Evolutionary conservation across 192 early-diverging fungal species (phyloP).

Genomic region (Coemansia sp.): DNA sequence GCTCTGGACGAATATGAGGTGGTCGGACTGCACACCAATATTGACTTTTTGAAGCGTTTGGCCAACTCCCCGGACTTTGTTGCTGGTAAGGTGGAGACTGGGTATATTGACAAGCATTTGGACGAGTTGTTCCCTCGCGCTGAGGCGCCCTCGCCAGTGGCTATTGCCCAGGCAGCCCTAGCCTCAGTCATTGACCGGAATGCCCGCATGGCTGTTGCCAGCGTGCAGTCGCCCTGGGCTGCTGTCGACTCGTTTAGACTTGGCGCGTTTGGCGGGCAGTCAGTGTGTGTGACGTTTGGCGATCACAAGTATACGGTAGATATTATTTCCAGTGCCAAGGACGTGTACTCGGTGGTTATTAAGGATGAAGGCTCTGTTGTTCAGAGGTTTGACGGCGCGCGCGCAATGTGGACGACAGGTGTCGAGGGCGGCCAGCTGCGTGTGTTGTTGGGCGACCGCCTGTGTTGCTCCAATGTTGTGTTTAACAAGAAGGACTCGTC

Average conservation of each 20-base stretch:
- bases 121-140: conserved; percentile 43
- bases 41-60: conserved; percentile 87
- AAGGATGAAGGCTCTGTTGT: conserved; percentile 3
- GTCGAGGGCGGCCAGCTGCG: conserved; percentile 57
- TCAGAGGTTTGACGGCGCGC: conserved; percentile 14
- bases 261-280: conserved; percentile 37
- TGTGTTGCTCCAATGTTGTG: conserved; percentile 66
- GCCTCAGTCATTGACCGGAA: conserved; percentile 63
- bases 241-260: conserved; percentile 56
- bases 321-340: background rate
- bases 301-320: conserved; percentile 32
- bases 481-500: conserved; percentile 58
- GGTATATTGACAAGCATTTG: conserved; percentile 77
- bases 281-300: conserved; percentile 17
- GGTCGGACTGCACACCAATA: conserved; percentile 93
- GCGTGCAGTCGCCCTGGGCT: conserved; percentile 39
- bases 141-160: conserved; percentile 54
- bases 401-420: conserved; percentile 25
- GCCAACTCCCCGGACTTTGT: conserved; percentile 71
- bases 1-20: conserved; percentile 91
- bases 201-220: conserved; percentile 31
- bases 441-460: conserved; percentile 63
- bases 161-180: conserved; percentile 66
- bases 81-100: conserved; percentile 80
- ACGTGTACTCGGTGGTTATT: conserved; percentile 27